These are phyloP conservation scores for Geosiphon pyriformis DNA, from an alignment of 192 early-diverging fungal genomes.

Conservation along the genomic window DNA sequence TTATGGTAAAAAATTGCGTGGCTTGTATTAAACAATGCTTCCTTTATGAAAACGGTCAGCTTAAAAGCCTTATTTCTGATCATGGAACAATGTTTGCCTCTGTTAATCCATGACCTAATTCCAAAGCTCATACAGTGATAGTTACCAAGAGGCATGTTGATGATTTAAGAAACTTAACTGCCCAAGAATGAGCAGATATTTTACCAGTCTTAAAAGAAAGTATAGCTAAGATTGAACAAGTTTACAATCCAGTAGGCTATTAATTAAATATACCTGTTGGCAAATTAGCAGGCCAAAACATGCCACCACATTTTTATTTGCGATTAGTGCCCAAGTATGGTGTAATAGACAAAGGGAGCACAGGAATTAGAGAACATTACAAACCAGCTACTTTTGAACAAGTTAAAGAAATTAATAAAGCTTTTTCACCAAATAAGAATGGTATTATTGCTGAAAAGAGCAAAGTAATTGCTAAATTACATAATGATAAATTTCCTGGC, in stretches of 20 bases:
- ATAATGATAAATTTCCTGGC: conserved; percentile 1
- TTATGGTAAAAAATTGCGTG: too few species aligned
- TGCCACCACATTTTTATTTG: conserved; percentile 8
- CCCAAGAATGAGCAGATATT: conserved; percentile 10
- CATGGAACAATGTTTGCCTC: not conserved
- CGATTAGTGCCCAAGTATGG: not conserved
- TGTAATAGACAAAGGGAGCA: not conserved
- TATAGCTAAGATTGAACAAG: conserved; percentile 1
- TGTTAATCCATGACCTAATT: not conserved
- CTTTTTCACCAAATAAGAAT: not conserved
- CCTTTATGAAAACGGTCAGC: too few species aligned
- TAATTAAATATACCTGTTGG: not conserved
- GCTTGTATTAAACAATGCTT: too few species aligned
- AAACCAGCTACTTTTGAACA: not conserved
- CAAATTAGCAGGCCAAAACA: conserved; percentile 1
- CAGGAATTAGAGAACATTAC: conserved; percentile 7
- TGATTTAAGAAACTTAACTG: not conserved
- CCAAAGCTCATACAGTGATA: conserved; percentile 3
- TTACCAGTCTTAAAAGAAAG: not conserved
- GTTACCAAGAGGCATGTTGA: conserved; percentile 1
- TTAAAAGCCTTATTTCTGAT: too few species aligned
- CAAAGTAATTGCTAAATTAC: conserved; percentile 2
- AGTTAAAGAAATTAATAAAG: conserved; percentile 10
- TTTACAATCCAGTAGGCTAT: conserved; percentile 1
- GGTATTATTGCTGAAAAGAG: not conserved